Base-by-base conservation (phyloP, 768 basidiomycete genomes). In the Mycena venus region DNA sequence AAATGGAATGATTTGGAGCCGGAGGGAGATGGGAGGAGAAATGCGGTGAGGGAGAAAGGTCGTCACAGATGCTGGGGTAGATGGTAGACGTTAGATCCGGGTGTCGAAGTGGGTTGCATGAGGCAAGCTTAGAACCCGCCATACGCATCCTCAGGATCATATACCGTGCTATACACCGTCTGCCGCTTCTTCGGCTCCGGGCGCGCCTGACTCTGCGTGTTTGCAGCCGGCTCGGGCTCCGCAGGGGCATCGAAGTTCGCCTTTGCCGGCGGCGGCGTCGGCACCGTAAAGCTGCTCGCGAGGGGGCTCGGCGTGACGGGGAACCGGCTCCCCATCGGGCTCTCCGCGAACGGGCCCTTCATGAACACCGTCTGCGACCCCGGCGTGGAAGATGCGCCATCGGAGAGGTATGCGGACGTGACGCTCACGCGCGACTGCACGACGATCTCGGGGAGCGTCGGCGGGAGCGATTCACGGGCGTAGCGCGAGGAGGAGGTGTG, bases 61-160 rank as follows among this genome's bases (percentile, higher is more conserved):
- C n/a, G n/a, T n/a, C n/a, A n/a, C n/a, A n/a, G n/a, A n/a, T n/a
- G n/a, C n/a, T n/a, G 42, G 42, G 42, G 17, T 21, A 11, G 42
- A 14, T 44, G 10, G 15, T 7, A 21, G 44, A 32, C 9, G 6
- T 17, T 56, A 31, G 23, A 25, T 31, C 27, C 3, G 55, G 6
- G 55, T 4, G 31, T 32, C 19, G 42, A 4, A 17, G 42, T 42
- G 51, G 51, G 53, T 55, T 2, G 29, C 3, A 15, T 14, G 17
- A 53, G 29, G 64, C 2, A 23, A 29, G 49, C 55, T 87, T 83
- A 94, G 80, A 94, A 89, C 34, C 92, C 93, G 29, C 88, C 91
- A 76, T 94, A 94, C 56, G 91, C 92, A 75, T 94, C 93, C 32
- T 90, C 90, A 38, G 89, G 88, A 75, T 91, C 88, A 75, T 93